Percentiles rank a stretch among this genome's conserved stretches.
These are phyloP conservation scores for Parmelia sp. DNA, from an alignment of 495 filamentous ascomycete genomes.

Conservation along the genomic window DNA sequence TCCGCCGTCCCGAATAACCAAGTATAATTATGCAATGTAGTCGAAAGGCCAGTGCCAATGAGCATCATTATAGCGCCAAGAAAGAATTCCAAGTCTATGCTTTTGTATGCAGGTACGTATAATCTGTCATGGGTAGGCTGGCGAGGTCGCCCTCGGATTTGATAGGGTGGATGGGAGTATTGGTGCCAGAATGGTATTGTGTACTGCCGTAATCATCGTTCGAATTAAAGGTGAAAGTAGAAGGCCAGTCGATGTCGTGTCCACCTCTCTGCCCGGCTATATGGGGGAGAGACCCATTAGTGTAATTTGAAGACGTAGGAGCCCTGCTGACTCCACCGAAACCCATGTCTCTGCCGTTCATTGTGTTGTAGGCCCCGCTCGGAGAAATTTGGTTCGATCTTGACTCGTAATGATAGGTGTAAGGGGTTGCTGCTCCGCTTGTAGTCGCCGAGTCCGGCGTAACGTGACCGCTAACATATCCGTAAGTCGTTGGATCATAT, in stretches of 20 bases:
- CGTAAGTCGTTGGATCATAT: constrained; percentile 13
- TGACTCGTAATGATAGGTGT: constrained; percentile 21
- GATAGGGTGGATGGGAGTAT: constrained; percentile 20
- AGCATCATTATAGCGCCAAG: not conserved
- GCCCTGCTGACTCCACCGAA: constrained; percentile 13
- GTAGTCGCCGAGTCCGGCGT: constrained; percentile 27
- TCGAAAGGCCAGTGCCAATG: not conserved
- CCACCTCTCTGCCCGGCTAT: constrained; percentile 21
- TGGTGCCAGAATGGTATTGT: constrained; percentile 19
- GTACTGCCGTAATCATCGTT: constrained; percentile 22
- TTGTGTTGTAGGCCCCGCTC: constrained; percentile 11
- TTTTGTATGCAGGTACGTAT: not conserved
- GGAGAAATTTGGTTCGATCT: constrained; percentile 18
- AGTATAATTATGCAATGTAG: constrained; percentile 9
- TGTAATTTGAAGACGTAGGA: constrained; percentile 14
- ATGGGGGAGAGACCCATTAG: constrained; percentile 22
- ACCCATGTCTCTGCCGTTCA: not conserved
- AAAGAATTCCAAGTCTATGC: constrained; percentile 6
- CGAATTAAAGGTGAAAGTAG: not conserved
- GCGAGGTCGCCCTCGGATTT: constrained; percentile 22
- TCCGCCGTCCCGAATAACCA: not conserved
- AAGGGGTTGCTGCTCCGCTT: constrained; percentile 28
- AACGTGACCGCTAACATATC: constrained; percentile 23
- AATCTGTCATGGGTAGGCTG: not conserved
- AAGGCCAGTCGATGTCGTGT: constrained; percentile 19